Base-by-base conservation (phyloP, 1,284 basidiomycete genomes). In the Ganoderma leucocontextum region DNA sequence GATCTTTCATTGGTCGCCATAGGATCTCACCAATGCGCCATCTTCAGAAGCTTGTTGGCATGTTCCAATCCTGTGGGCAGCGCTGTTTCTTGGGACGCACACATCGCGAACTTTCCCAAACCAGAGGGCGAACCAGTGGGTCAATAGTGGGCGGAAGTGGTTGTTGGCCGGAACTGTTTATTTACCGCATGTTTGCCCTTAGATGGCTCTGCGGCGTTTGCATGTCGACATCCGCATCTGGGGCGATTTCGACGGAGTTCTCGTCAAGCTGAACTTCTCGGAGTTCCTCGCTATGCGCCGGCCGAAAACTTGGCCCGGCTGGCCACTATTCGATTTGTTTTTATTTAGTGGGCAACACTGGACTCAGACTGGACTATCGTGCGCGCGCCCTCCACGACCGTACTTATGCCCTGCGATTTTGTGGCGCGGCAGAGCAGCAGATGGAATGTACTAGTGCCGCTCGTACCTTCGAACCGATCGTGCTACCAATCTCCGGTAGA, bases 31-130 rank as follows among this genome's bases (percentile, higher is more conserved):
- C 52, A 55, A 35, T 33, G 19, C 38, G 9, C 22, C 58, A 29
- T 42, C 36, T 22, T 17, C 22, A 29, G 38, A 42, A 39, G 58
- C 49, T 52, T 52, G 49, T 52, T 52, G 49, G 25, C 49, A 41
- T 60, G 58, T n/a, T 60, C 38, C n/a, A 39, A 41, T 60, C 58
- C 58, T 60, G 58, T 60, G 58, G n/a, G 10, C 17, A 60, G 58
- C 36, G 58, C 38, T 42, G 22, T 22, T 25, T n/a, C 35, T 29
- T 35, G n/a, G 35, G 55, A 58, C 35, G 19, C 13, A 22, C n/a
- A 35, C 35, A 22, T 25, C 58, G 58, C 22, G 58, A 60, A 60
- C 38, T 29, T 38, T 41, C 6, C 38, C 38, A 60, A 38, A 41
- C 58, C n/a, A 39, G 39, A 5, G 9, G 1, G 12, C 22, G 38